Conservation (phyloP, 768 basidiomycete species). For the Leccinum subtestaceum region DNA sequence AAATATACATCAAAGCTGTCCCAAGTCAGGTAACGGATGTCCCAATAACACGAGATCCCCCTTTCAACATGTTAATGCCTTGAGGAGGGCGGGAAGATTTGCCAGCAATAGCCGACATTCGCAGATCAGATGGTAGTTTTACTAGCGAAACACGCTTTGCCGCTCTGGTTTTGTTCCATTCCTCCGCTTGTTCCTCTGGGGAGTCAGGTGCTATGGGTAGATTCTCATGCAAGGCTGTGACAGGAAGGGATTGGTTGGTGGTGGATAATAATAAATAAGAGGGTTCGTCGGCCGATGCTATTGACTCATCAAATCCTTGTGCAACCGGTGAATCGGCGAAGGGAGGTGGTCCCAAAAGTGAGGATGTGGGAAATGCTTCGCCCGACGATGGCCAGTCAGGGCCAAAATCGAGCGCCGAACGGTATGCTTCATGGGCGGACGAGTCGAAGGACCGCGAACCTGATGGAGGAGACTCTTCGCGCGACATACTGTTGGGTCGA, state of each 20-base stretch:
- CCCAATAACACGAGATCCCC: conserved; percentile 7
- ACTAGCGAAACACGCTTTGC: conserved; percentile 85
- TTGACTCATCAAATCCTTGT: conserved; percentile 29
- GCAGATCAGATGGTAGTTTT: conserved; percentile 58
- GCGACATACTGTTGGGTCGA: conserved; percentile 12
- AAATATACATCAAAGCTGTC: conserved; percentile 1
- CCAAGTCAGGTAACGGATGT: conserved; percentile 5
- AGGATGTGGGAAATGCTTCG: conserved; percentile 35
- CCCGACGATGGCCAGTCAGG: conserved; percentile 46
- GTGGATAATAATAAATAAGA: conserved; percentile 21
- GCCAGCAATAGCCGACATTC: conserved; percentile 23
- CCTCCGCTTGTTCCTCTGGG: conserved; percentile 73
- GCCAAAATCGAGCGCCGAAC: conserved; percentile 61
- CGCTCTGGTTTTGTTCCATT: conserved; percentile 82
- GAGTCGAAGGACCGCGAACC: conserved; percentile 40
- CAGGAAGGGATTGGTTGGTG: conserved; percentile 19
- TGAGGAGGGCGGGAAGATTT: conserved; percentile 13
- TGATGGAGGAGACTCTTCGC: conserved; percentile 10
- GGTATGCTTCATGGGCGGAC: conserved; percentile 55
- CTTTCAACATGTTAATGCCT: conserved; percentile 5
- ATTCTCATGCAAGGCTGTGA: conserved; percentile 40
- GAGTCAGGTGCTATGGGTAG: conserved; percentile 46
- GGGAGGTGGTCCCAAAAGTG: conserved; percentile 31
- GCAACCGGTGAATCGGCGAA: conserved; percentile 38
- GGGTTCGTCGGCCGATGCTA: conserved; percentile 29